Evolutionary conservation across 306 rosid species (phyloP).

Genomic region (Lithocarpus polystachyus): DNA sequence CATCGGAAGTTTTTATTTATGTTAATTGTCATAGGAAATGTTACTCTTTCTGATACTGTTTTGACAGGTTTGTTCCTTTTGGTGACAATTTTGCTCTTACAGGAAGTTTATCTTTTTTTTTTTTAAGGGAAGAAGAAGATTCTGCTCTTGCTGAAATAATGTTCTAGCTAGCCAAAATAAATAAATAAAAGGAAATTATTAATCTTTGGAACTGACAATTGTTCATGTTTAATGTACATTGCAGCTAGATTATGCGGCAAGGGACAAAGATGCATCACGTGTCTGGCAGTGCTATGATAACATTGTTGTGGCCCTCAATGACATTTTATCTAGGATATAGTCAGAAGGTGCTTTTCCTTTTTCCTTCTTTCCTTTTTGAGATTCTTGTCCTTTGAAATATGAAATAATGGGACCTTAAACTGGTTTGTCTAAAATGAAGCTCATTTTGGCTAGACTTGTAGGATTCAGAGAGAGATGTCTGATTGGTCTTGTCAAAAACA

Average conservation of each 20-base stretch:
- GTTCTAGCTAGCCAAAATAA: not conserved
- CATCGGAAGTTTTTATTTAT: not conserved
- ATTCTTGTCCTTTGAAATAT: not conserved
- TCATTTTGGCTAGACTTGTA: not conserved
- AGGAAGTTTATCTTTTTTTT: too few relatives aligned
- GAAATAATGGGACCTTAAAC: not conserved
- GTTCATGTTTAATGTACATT: conserved; percentile 6
- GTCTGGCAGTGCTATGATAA: conserved; percentile 56
- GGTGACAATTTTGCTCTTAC: not conserved
- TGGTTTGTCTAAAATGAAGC: not conserved
- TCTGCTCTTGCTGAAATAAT: not conserved
- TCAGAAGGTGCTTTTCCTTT: not conserved
- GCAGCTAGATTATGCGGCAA: conserved; percentile 89
- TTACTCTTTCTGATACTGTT: not conserved
- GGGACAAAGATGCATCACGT: conserved; percentile 56
- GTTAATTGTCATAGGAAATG: not conserved
- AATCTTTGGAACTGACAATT: not conserved
- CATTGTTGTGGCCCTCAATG: conserved; percentile 49
- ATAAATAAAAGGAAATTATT: not conserved
- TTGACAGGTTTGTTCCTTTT: not conserved
- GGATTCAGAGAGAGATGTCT: not conserved
- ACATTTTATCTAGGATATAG: conserved; percentile 57
- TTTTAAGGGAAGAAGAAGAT: too few relatives aligned
- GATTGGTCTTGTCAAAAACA: not conserved
- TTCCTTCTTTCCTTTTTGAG: not conserved